Base-by-base conservation (phyloP, 129 eudicot genomes). In the Flaveria ramosissima region DNA sequence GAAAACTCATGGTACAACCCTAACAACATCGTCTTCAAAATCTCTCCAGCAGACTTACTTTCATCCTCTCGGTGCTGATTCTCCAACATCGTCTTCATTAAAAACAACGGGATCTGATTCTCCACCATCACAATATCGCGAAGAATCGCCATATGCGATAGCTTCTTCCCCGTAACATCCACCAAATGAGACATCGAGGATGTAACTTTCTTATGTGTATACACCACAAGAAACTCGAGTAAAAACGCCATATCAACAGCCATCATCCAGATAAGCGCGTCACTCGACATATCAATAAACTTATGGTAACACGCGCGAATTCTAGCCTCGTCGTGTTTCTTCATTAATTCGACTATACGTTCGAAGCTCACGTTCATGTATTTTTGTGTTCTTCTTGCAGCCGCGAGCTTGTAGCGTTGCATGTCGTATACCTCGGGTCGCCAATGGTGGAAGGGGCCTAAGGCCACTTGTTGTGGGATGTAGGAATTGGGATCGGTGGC, bases 391-490 rank as follows among this genome's bases (percentile, higher is more conserved):
- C 85, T 83, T 67, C 87, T 76, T 0, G 95, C 93, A 0, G 89
- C 87, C 0, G 83, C 83, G 50, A 88, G 85, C 60, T 88, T 88
- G 81, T 78, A 86, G 63, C 86, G 72, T 78, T 92, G 89, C 95
- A 89, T 89, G 52, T 92, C 88, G 56, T 83, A 78, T 11, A 89
- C 88, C 64, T 92, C 92, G 0, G 79, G 75, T 1, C 92, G 85
- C 78, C 82, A 82, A 36, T 75, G 82, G 73, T 92, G 97, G 32
- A 86, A 92, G 0, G 97, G 95, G 74, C 95, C 97, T 75, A 92
- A 65, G 1, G 90, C 83, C 14, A 86, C 76, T 55, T 76, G 80
- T 13, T 91, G 91, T 11, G 97, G 97, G 7, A 53, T 32, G 80
- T 88, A 91, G 53, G 77, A 87, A 42, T 81, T 82, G 1, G 89